phyloP scores from a whole-genome alignment of 495 filamentous ascomycete species.

The Amphirosellinia nigrospora region DNA sequence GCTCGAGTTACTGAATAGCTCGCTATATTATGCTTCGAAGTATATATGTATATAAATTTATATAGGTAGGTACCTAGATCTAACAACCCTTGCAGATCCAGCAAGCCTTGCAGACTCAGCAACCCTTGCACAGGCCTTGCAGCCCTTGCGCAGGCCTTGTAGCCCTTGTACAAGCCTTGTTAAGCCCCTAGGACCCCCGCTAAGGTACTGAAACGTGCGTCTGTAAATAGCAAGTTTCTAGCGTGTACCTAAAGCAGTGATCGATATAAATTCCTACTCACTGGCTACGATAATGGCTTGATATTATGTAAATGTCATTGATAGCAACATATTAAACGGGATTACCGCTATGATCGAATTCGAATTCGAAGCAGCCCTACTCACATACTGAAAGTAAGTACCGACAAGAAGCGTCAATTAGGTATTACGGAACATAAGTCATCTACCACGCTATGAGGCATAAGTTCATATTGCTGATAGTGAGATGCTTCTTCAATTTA shows the following conservation, averaged over 20 bases:
- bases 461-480: not conserved
- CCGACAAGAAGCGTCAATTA: not conserved
- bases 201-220: not conserved
- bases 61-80: no score
- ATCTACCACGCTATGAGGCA: not conserved
- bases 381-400: no score
- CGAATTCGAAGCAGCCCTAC: no score
- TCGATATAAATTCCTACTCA: no score
- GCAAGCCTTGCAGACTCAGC: not conserved
- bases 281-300: no score
- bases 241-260: not conserved
- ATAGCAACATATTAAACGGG: no score
- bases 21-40: no score
- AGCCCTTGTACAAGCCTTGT: not conserved
- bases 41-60: no score
- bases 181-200: not conserved
- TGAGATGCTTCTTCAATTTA: not conserved
- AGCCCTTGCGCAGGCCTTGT: not conserved
- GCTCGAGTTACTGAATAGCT: no score
- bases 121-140: not conserved
- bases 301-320: no score
- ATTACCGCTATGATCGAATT: no score
- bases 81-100: not conserved
- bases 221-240: not conserved
- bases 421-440: not conserved